Conservation (phyloP, 768 basidiomycete genomes). For the Pleurotus djamor region DNA sequence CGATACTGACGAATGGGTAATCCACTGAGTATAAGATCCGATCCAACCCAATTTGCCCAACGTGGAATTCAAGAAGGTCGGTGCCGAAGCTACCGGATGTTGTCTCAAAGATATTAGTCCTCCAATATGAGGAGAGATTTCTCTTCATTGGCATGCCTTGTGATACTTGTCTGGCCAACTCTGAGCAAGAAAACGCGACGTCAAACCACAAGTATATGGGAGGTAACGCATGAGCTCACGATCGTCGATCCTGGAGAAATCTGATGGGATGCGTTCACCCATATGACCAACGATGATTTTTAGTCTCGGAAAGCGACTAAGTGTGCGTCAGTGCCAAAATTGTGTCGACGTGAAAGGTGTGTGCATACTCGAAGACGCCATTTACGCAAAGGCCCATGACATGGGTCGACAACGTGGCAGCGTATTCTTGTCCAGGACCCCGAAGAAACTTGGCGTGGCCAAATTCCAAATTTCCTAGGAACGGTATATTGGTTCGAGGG, state of each 20-base stretch:
- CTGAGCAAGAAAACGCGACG: constrained; percentile 13
- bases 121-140: constrained; percentile 35
- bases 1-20: constrained; percentile 26
- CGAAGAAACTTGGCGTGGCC: constrained; percentile 28
- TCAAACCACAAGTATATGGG: neutral
- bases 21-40: constrained; percentile 40
- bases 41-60: constrained; percentile 33
- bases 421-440: constrained; percentile 33
- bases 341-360: too few relatives aligned
- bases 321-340: too few relatives aligned
- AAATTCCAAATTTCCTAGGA: constrained; percentile 21
- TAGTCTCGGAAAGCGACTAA: constrained; percentile 37
- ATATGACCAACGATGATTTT: constrained; percentile 41
- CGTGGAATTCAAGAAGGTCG: constrained; percentile 34
- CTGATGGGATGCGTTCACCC: constrained; percentile 40
- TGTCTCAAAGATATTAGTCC: constrained; percentile 36
- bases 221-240: neutral
- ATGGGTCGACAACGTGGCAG: constrained; percentile 36
- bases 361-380: constrained; percentile 34
- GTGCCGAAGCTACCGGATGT: constrained; percentile 40
- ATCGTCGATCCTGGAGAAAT: constrained; percentile 29
- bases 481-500: constrained; percentile 26
- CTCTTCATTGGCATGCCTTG: constrained; percentile 33
- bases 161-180: constrained; percentile 23
- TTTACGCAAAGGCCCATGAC: constrained; percentile 35